Percentiles rank a stretch among this genome's conserved stretches.
phyloP scores from a whole-genome alignment of 2,329 filamentous ascomycete genomes.

The Rachicladosporium sp. region DNA sequence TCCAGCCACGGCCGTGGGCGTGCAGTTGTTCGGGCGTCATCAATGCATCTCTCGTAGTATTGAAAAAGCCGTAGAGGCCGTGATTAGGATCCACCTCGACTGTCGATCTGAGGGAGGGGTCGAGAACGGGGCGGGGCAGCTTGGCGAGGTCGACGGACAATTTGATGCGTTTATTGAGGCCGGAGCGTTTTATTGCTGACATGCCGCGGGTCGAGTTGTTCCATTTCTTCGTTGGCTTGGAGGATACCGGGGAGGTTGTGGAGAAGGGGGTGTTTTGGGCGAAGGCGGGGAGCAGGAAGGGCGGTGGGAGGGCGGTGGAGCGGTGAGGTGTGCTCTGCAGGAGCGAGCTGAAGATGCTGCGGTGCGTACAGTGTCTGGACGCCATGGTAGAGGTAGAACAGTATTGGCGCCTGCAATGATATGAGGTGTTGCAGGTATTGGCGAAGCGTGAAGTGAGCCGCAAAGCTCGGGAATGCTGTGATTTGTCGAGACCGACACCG shows the following conservation, averaged over 20 bases:
- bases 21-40: slow-evolving; percentile 58
- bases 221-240: slow-evolving; percentile 42
- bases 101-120: no score
- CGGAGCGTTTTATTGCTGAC: slow-evolving; percentile 66
- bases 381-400: background rate
- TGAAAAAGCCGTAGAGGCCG: slow-evolving; percentile 89
- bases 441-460: no score
- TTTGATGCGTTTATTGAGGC: slow-evolving; percentile 40
- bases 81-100: slow-evolving; percentile 72
- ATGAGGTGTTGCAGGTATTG: no score
- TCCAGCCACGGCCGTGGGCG: slow-evolving; percentile 72
- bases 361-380: slow-evolving; percentile 4
- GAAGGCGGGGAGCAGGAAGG: slow-evolving; percentile 25
- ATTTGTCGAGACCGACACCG: no score
- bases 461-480: no score
- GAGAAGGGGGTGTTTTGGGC: slow-evolving; percentile 18
- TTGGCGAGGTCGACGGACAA: slow-evolving; percentile 60
- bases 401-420: no score
- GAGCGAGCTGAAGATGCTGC: slow-evolving; percentile 5
- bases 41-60: slow-evolving; percentile 54
- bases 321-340: slow-evolving; percentile 3
- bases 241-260: slow-evolving; percentile 9
- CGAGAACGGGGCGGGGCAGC: slow-evolving; percentile 58
- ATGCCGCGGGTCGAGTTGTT: slow-evolving; percentile 70
- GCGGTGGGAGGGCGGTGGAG: slow-evolving; percentile 16